Percentiles rank a stretch among this genome's conserved stretches.
Conservation (phyloP, 495 filamentous ascomycete species). For the Pyrenopolyporus hunteri region DNA sequence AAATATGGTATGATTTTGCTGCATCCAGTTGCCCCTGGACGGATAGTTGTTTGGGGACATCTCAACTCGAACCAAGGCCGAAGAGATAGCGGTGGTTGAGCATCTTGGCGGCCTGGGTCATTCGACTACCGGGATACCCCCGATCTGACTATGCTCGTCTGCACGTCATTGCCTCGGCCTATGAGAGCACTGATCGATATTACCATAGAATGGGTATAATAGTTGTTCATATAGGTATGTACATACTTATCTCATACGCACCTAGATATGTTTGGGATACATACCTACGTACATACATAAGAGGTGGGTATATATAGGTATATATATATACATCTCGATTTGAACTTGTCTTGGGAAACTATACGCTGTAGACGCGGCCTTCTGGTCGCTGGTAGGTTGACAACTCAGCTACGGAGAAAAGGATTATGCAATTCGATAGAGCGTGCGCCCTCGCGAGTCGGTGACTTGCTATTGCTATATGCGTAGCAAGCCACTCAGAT, state of each 20-base stretch:
- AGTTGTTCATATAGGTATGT: conserved; percentile 14
- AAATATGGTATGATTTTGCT: conserved; percentile 33
- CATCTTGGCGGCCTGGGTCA: conserved; percentile 27
- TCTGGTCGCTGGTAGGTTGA: conserved; percentile 2
- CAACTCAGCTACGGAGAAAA: conserved; percentile 5
- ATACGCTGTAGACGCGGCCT: too few relatives aligned
- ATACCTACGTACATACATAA: background rate
- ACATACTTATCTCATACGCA: too few relatives aligned
- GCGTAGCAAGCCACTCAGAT: conserved; percentile 14
- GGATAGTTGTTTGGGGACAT: conserved; percentile 20
- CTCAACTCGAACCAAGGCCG: conserved; percentile 9
- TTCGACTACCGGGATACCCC: conserved; percentile 36
- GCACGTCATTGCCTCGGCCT: conserved; percentile 37
- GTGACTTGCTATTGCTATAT: conserved; percentile 16
- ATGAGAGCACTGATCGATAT: conserved; percentile 21
- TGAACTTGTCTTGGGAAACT: too few relatives aligned
- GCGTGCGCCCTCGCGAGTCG: conserved; percentile 11
- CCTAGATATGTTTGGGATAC: too few relatives aligned
- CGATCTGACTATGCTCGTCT: conserved; percentile 35
- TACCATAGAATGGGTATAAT: conserved; percentile 25
- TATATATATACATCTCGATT: too few relatives aligned
- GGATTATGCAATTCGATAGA: conserved; percentile 21
- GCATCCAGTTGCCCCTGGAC: conserved; percentile 13
- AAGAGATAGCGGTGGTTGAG: conserved; percentile 16
- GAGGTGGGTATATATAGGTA: background rate